Evolutionary conservation across 1,284 basidiomycete species (phyloP).

Genomic region (Xerocomus nothofagi): DNA sequence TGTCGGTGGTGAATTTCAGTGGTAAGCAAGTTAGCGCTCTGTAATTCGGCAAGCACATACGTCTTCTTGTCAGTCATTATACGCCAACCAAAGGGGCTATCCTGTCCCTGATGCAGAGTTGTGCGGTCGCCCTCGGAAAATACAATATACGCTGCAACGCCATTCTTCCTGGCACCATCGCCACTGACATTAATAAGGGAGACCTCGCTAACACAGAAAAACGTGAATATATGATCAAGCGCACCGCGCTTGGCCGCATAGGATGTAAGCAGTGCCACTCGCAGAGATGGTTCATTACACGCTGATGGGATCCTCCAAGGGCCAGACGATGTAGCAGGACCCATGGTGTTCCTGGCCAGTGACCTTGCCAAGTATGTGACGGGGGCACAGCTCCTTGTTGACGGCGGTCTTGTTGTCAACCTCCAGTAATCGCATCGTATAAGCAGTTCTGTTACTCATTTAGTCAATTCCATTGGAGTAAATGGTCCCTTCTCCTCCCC

Average conservation of each 20-base stretch:
- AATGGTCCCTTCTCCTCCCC: conserved; percentile 38
- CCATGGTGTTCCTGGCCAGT: conserved; percentile 74
- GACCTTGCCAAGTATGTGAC: conserved; percentile 71
- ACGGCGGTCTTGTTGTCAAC: conserved; percentile 79
- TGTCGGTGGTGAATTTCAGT: conserved; percentile 73
- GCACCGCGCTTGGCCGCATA: conserved; percentile 69
- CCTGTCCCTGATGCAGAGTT: conserved; percentile 81
- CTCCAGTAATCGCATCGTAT: conserved; percentile 49
- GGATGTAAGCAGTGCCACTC: conserved; percentile 40
- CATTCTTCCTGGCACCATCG: conserved; percentile 71
- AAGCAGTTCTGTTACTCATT: neutral
- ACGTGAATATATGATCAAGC: conserved; percentile 62
- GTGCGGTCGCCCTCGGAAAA: conserved; percentile 74
- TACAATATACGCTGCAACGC: conserved; percentile 75
- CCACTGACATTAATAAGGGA: conserved; percentile 77
- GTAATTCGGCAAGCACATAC: neutral
- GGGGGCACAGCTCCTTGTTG: conserved; percentile 62
- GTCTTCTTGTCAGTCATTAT: conserved; percentile 48
- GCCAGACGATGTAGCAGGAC: conserved; percentile 55
- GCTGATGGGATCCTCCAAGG: neutral
- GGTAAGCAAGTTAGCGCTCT: conserved; percentile 18
- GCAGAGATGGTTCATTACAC: neutral
- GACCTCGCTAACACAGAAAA: conserved; percentile 66
- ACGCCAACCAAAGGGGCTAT: conserved; percentile 83
- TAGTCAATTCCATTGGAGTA: neutral